Percentiles rank a stretch among this genome's conserved stretches.
These are phyloP conservation scores for Phytophthora sp. DNA, from an alignment of 352 stramenopile genomes.

Conservation along the genomic window DNA sequence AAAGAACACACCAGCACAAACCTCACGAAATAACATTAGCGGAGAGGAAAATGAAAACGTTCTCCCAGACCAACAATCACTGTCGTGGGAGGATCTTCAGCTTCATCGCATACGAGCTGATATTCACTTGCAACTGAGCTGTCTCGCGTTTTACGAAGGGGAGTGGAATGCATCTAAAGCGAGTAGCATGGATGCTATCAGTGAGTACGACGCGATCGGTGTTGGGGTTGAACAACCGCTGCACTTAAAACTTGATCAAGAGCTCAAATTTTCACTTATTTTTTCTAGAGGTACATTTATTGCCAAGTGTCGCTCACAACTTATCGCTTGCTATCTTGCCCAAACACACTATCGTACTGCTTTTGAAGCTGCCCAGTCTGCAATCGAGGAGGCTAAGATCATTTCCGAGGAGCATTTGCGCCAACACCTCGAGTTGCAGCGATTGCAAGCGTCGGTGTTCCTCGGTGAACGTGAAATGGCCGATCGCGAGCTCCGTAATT, in stretches of 20 bases:
- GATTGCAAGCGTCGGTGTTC: constrained; percentile 40
- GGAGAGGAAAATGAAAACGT: not conserved
- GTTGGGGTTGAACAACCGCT: constrained; percentile 7
- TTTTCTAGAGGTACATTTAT: constrained; percentile 39
- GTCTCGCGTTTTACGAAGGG: constrained; percentile 38
- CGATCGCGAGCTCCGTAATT: constrained; percentile 24
- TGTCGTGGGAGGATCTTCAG: constrained; percentile 38
- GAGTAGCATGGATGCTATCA: constrained; percentile 30
- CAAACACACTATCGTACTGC: constrained; percentile 36
- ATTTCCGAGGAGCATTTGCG: constrained; percentile 48
- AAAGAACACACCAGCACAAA: not conserved
- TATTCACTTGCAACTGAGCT: constrained; percentile 45
- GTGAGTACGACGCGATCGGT: constrained; percentile 11
- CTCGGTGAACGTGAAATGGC: constrained; percentile 42
- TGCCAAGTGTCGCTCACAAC: constrained; percentile 46
- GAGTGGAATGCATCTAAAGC: constrained; percentile 40
- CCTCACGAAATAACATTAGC: not conserved
- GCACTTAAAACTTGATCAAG: constrained; percentile 37
- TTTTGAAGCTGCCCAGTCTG: constrained; percentile 29
- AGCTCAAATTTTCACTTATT: constrained; percentile 45
- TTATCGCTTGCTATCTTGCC: constrained; percentile 44
- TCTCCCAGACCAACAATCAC: not conserved
- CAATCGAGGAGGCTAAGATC: constrained; percentile 43
- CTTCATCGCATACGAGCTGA: constrained; percentile 34
- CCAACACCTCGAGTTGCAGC: constrained; percentile 52